Conservation (phyloP, 139 green algal genomes). For the Haematococcus lacustris region DNA sequence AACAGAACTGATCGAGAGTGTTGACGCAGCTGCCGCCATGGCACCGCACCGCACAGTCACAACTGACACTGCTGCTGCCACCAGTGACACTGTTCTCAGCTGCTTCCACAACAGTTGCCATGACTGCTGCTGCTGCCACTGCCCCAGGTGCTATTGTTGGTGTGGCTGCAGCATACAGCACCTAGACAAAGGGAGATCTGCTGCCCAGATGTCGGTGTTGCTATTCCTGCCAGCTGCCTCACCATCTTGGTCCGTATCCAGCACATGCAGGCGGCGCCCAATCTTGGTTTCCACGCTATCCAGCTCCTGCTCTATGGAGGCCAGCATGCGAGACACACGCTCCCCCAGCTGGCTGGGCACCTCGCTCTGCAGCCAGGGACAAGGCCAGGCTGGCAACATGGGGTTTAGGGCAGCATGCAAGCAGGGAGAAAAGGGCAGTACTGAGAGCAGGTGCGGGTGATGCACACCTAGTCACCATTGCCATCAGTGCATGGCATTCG, state of each 20-base stretch:
- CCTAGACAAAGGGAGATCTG: neutral
- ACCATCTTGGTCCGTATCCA: constrained; percentile 74
- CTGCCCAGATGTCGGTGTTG: neutral
- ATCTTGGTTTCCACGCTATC: constrained; percentile 61
- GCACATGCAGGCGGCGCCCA: constrained; percentile 55
- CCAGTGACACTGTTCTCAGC: neutral
- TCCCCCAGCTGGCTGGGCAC: constrained; percentile 39
- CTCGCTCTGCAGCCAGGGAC: too few relatives aligned
- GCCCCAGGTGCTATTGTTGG: too few relatives aligned
- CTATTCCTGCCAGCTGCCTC: neutral
- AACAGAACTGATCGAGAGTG: neutral
- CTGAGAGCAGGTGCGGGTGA: too few relatives aligned
- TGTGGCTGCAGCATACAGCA: neutral
- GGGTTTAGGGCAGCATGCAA: too few relatives aligned
- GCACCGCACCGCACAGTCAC: too few relatives aligned
- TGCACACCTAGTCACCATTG: too few relatives aligned
- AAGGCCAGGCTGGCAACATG: too few relatives aligned
- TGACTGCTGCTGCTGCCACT: too few relatives aligned
- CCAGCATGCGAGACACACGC: constrained; percentile 65
- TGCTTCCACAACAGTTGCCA: too few relatives aligned
- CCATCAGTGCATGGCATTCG: too few relatives aligned
- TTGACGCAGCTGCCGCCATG: too few relatives aligned
- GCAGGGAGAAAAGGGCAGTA: too few relatives aligned
- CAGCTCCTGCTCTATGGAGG: constrained; percentile 71
- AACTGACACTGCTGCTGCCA: neutral